These are phyloP conservation scores for Mucor velutinosus DNA, from an alignment of 371 early-diverging fungal species.

Conservation along the genomic window DNA sequence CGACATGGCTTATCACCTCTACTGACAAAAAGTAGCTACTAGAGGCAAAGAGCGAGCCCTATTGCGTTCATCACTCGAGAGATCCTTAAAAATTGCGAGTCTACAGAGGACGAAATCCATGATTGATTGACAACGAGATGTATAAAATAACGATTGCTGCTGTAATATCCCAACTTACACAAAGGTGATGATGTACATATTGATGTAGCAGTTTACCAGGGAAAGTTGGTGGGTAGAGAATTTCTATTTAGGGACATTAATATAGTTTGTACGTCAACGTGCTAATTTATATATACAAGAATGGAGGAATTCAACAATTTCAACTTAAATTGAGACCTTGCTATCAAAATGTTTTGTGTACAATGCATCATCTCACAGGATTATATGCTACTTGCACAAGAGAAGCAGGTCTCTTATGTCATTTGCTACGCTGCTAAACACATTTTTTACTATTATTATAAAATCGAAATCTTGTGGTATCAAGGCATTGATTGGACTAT, in stretches of 20 bases:
- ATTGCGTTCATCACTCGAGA: neutral
- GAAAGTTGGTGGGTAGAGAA: neutral
- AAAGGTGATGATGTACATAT: neutral
- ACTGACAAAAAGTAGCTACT: neutral
- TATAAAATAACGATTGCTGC: neutral
- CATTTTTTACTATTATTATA: neutral
- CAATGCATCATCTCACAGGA: neutral
- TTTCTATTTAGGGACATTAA: neutral
- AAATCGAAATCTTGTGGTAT: neutral
- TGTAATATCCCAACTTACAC: neutral
- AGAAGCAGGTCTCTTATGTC: neutral
- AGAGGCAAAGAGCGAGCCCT: neutral
- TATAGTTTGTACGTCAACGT: constrained; percentile 8
- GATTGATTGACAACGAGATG: neutral
- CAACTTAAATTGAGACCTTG: neutral
- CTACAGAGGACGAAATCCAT: neutral
- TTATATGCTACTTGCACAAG: neutral
- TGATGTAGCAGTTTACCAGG: neutral
- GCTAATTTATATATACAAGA: neutral
- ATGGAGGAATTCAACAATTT: neutral
- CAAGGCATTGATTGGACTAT: neutral
- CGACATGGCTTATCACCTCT: neutral
- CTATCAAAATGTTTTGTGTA: neutral
- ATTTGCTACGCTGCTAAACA: neutral
- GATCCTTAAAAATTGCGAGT: neutral